A percentile compares a stretch with the other conserved stretches of the same genome.
These are phyloP conservation scores for Datura wrightii DNA, from an alignment of 257 asterid genomes.

Conservation along the genomic window DNA sequence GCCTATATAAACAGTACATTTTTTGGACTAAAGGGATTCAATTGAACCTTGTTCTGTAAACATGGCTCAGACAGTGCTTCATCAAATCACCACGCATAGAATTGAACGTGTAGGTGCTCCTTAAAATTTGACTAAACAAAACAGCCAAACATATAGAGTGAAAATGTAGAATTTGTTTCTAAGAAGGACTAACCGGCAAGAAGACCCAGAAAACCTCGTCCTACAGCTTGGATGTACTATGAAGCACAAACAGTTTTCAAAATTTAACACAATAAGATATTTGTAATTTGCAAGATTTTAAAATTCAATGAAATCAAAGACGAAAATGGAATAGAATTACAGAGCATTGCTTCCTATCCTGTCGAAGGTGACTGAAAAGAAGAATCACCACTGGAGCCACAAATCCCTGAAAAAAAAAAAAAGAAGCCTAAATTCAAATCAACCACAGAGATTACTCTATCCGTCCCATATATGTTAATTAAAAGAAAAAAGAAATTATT, in stretches of 20 bases:
- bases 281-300: neutral
- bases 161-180: neutral
- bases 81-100: neutral
- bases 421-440: neutral
- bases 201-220: slow-evolving; percentile 71
- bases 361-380: slow-evolving; percentile 59
- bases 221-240: slow-evolving; percentile 69
- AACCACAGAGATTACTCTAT: neutral
- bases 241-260: neutral
- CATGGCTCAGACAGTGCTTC: neutral
- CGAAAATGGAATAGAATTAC: slow-evolving; percentile 40
- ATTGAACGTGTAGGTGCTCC: neutral
- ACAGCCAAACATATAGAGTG: neutral
- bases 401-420: neutral
- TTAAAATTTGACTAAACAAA: too few relatives aligned
- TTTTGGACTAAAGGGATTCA: neutral
- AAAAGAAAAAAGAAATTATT: too few relatives aligned
- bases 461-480: neutral
- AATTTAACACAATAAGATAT: neutral
- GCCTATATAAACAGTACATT: too few relatives aligned
- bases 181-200: slow-evolving; percentile 63
- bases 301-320: neutral
- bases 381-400: slow-evolving; percentile 50
- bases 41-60: neutral
- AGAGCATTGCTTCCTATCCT: slow-evolving; percentile 56